phyloP scores from a whole-genome alignment of 306 rosid genomes.

The Glycine latifolia region DNA sequence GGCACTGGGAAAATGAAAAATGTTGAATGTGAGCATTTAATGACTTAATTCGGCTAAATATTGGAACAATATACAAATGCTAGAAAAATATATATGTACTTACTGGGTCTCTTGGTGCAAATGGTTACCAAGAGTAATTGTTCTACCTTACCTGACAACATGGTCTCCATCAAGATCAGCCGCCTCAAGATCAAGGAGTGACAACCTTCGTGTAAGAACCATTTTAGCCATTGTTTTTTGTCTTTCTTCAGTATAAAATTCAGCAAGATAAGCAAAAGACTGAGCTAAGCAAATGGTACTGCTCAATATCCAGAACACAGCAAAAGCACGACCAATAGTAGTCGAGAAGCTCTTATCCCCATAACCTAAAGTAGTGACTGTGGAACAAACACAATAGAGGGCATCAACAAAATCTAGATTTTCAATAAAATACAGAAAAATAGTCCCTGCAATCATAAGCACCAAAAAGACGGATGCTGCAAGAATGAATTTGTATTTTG shows the following conservation, averaged over 20 bases:
- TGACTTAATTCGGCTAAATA: too few species aligned
- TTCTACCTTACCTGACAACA: slow-evolving; percentile 61
- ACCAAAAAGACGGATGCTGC: slow-evolving; percentile 50
- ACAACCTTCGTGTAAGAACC: slow-evolving; percentile 66
- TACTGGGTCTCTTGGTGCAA: background rate
- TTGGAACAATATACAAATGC: slow-evolving; percentile 14
- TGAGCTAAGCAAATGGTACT: slow-evolving; percentile 88
- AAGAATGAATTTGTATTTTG: slow-evolving; percentile 64
- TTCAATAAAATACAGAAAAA: slow-evolving; percentile 64
- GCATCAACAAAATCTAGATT: slow-evolving; percentile 66
- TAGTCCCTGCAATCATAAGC: slow-evolving; percentile 62
- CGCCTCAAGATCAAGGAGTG: slow-evolving; percentile 72
- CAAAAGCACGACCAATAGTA: slow-evolving; percentile 66
- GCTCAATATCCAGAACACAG: slow-evolving; percentile 81
- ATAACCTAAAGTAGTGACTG: slow-evolving; percentile 85
- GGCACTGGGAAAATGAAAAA: slow-evolving; percentile 50
- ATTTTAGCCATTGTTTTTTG: slow-evolving; percentile 62
- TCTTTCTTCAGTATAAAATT: slow-evolving; percentile 68
- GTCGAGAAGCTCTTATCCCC: slow-evolving; percentile 89
- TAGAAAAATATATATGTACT: background rate
- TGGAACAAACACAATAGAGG: slow-evolving; percentile 82
- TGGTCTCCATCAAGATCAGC: slow-evolving; percentile 87
- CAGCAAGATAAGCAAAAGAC: slow-evolving; percentile 77
- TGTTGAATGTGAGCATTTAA: background rate
- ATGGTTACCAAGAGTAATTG: background rate